phyloP scores from a whole-genome alignment of 1,284 basidiomycete genomes.

The Mycena sp. region DNA sequence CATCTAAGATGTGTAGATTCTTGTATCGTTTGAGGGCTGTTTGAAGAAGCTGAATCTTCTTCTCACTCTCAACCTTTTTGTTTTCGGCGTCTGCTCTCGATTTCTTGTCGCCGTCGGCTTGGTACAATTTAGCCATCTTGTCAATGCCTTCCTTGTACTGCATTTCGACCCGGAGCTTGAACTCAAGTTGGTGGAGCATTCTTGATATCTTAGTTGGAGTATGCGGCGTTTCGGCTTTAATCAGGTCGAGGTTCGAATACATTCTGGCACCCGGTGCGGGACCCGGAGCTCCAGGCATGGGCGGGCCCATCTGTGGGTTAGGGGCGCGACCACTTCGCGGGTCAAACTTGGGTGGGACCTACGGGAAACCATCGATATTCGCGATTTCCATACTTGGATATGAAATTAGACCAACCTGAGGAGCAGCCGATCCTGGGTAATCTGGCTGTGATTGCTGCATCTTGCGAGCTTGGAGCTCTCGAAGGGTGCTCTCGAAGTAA shows the following conservation, averaged over 20 bases:
- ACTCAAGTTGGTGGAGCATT: slow-evolving; percentile 99
- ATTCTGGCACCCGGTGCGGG: slow-evolving; percentile 41
- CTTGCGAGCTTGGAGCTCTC: slow-evolving; percentile 84
- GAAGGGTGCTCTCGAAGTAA: slow-evolving; percentile 90
- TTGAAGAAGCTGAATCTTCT: slow-evolving; percentile 94
- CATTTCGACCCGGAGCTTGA: slow-evolving; percentile 98
- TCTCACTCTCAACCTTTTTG: slow-evolving; percentile 94
- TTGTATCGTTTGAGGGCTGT: slow-evolving; percentile 96
- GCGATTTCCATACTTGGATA: slow-evolving; percentile 17
- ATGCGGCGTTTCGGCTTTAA: slow-evolving; percentile 97
- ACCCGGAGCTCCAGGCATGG: slow-evolving; percentile 10
- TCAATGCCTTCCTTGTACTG: slow-evolving; percentile 99
- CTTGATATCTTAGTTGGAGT: slow-evolving; percentile 96
- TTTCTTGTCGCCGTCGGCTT: slow-evolving; percentile 96
- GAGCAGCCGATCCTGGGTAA: slow-evolving; percentile 52
- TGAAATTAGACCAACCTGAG: slow-evolving; percentile 44
- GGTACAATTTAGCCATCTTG: slow-evolving; percentile 97
- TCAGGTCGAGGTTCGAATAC: slow-evolving; percentile 88
- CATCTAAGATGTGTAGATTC: slow-evolving; percentile 94
- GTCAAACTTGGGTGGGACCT: slow-evolving; percentile 62
- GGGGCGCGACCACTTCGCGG: slow-evolving; percentile 51
- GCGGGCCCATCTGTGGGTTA: too few relatives aligned
- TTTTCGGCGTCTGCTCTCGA: slow-evolving; percentile 91
- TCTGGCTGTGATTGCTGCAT: slow-evolving; percentile 68
- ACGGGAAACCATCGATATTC: slow-evolving; percentile 24